Evolutionary conservation across 2,329 filamentous ascomycete species (phyloP).

Genomic region (Talaromyces piceae): DNA sequence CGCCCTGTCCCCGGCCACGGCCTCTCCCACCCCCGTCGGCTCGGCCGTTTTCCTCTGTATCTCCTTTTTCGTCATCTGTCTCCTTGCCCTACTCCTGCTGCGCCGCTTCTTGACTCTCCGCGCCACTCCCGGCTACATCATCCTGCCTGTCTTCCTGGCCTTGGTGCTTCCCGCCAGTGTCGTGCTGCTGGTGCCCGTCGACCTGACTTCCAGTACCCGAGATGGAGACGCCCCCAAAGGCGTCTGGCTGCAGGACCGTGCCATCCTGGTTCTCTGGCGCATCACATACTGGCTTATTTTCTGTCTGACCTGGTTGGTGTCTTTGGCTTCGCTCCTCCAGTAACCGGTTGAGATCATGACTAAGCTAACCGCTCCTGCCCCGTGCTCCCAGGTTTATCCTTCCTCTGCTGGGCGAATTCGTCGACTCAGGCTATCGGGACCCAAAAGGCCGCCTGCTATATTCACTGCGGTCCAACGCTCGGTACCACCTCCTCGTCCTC

Average conservation of each 20-base stretch:
- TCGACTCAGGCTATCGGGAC: slow-evolving; percentile 87
- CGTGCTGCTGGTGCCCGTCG: slow-evolving; percentile 86
- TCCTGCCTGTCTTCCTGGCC: slow-evolving; percentile 92
- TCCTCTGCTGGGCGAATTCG: slow-evolving; percentile 87
- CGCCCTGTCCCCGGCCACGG: slow-evolving; percentile 6
- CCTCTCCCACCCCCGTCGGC: slow-evolving; percentile 51
- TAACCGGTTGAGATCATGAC: not conserved
- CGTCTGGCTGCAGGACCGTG: slow-evolving; percentile 74
- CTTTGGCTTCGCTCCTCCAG: not conserved
- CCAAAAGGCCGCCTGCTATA: slow-evolving; percentile 73
- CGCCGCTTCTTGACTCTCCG: slow-evolving; percentile 87
- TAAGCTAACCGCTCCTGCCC: not conserved
- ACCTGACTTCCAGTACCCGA: slow-evolving; percentile 77
- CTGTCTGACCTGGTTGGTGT: slow-evolving; percentile 73
- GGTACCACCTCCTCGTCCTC: slow-evolving; percentile 78
- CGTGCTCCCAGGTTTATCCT: slow-evolving; percentile 65
- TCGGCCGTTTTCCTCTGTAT: slow-evolving; percentile 71
- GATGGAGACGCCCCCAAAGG: slow-evolving; percentile 63
- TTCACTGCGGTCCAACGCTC: slow-evolving; percentile 77
- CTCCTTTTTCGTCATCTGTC: slow-evolving; percentile 65
- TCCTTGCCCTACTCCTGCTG: slow-evolving; percentile 73
- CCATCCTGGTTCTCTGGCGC: slow-evolving; percentile 82
- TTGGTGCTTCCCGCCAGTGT: slow-evolving; percentile 87
- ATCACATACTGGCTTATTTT: slow-evolving; percentile 98
- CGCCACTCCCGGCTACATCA: slow-evolving; percentile 79